These are phyloP conservation scores for Lodderomyces jiufengensis DNA, from an alignment of 1,139 yeast species.

Conservation along the genomic window DNA sequence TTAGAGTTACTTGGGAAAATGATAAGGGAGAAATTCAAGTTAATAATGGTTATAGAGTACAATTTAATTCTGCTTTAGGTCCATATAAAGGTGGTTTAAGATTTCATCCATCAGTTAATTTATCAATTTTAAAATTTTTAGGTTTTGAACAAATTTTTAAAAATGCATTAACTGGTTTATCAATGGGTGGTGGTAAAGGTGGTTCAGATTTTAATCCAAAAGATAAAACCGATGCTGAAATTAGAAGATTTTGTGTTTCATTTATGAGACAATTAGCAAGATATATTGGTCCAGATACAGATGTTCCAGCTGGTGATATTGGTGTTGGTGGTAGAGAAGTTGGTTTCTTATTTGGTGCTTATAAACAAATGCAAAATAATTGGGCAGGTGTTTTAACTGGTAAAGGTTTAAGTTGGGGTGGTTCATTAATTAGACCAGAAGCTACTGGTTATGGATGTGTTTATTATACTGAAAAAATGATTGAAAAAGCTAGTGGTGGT, in stretches of 20 bases:
- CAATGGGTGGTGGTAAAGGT: constrained; percentile 99
- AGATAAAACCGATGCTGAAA: constrained; percentile 88
- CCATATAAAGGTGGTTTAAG: constrained; percentile 99
- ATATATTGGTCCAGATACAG: constrained; percentile 96
- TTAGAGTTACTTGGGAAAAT: constrained; percentile 97
- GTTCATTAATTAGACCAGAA: constrained; percentile 97
- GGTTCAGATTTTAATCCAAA: constrained; percentile 98
- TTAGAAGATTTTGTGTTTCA: constrained; percentile 93
- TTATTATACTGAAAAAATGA: constrained; percentile 96
- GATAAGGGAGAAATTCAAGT: constrained; percentile 90
- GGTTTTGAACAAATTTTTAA: constrained; percentile 99
- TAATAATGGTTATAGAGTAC: constrained; percentile 97
- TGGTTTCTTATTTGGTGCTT: constrained; percentile 95
- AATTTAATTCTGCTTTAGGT: constrained; percentile 96
- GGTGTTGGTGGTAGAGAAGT: constrained; percentile 92
- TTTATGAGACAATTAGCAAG: constrained; percentile 95
- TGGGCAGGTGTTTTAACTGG: constrained; percentile 98
- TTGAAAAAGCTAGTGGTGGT: constrained; percentile 86
- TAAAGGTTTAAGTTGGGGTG: constrained; percentile 98
- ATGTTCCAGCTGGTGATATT: constrained; percentile 97
- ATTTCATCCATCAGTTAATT: constrained; percentile 95
- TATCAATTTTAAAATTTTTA: constrained; percentile 90
- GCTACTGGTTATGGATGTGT: constrained; percentile 98
- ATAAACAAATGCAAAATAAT: constrained; percentile 85
- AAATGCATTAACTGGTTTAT: constrained; percentile 94